phyloP scores from a whole-genome alignment of 2,329 filamentous ascomycete genomes.

The Ceratocystis alfenasii region DNA sequence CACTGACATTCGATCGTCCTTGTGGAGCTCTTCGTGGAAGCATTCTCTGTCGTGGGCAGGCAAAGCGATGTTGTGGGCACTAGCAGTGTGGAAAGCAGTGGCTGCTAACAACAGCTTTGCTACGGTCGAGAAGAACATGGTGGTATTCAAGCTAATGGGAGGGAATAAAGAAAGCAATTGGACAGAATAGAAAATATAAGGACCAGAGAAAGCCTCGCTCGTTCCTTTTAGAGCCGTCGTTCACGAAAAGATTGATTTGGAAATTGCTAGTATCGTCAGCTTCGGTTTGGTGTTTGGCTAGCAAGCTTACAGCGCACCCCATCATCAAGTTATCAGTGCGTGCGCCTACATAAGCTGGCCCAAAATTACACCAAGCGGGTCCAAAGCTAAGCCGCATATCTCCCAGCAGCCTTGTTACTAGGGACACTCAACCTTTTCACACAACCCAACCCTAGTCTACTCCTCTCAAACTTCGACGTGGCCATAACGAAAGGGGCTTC shows the following conservation, averaged over 20 bases:
- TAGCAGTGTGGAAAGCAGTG: constrained; percentile 43
- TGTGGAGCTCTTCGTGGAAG: constrained; percentile 88
- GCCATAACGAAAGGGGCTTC: constrained; percentile 18
- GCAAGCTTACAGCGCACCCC: not conserved
- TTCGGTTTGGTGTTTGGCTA: not conserved
- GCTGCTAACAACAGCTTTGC: constrained; percentile 35
- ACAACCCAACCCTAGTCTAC: constrained; percentile 5
- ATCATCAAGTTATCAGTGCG: not conserved
- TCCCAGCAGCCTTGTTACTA: constrained; percentile 6
- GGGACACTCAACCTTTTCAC: not conserved
- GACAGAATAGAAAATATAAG: not conserved
- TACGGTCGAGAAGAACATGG: constrained; percentile 36
- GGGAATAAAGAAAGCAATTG: not conserved
- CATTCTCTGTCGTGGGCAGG: constrained; percentile 89
- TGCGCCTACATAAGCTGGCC: not conserved
- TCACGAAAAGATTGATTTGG: not conserved
- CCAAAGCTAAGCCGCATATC: not conserved
- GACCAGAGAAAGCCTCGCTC: constrained; percentile 12
- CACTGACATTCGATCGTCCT: constrained; percentile 95
- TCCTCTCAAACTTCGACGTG: constrained; percentile 19
- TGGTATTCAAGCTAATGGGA: constrained; percentile 19
- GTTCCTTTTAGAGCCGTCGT: not conserved
- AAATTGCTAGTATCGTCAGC: constrained; percentile 5
- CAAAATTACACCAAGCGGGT: not conserved
- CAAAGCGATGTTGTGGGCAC: constrained; percentile 92